These are phyloP conservation scores for Sparassis latifolia DNA, from an alignment of 1,284 basidiomycete genomes.

Conservation along the genomic window DNA sequence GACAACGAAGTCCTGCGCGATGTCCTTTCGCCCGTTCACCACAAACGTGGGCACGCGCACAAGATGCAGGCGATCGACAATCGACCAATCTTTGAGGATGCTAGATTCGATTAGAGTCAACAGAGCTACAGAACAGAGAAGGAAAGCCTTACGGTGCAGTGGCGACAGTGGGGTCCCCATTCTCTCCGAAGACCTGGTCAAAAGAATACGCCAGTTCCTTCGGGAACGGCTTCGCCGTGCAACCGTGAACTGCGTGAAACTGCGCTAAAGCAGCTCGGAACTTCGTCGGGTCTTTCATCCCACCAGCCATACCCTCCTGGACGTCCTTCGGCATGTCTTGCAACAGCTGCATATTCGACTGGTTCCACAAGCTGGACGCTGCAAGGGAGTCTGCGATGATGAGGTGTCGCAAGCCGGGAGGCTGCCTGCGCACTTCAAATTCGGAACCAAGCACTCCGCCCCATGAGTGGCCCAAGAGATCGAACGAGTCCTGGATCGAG, in stretches of 20 bases:
- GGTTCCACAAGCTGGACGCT: constrained; percentile 20
- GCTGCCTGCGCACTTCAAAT: constrained; percentile 17
- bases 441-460: constrained; percentile 25
- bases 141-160: constrained; percentile 10
- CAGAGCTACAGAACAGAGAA: neutral
- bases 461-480: constrained; percentile 30
- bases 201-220: constrained; percentile 11
- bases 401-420: constrained; percentile 23
- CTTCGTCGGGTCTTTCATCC: constrained; percentile 18
- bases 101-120: constrained; percentile 2
- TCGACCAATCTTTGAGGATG: constrained; percentile 22
- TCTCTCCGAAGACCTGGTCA: constrained; percentile 6
- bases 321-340: constrained; percentile 19
- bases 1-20: constrained; percentile 20
- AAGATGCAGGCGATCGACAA: constrained; percentile 18
- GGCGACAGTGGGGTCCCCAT: constrained; percentile 16
- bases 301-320: constrained; percentile 16
- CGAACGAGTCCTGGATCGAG: constrained; percentile 20
- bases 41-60: constrained; percentile 24
- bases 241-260: constrained; percentile 20
- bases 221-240: constrained; percentile 17
- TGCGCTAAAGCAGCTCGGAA: constrained; percentile 20
- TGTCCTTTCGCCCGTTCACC: constrained; percentile 24
- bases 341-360: constrained; percentile 14
- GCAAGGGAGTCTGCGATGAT: constrained; percentile 22